Base-by-base conservation (phyloP, 1,139 yeast species). In the Yamadazyma triangularis region DNA sequence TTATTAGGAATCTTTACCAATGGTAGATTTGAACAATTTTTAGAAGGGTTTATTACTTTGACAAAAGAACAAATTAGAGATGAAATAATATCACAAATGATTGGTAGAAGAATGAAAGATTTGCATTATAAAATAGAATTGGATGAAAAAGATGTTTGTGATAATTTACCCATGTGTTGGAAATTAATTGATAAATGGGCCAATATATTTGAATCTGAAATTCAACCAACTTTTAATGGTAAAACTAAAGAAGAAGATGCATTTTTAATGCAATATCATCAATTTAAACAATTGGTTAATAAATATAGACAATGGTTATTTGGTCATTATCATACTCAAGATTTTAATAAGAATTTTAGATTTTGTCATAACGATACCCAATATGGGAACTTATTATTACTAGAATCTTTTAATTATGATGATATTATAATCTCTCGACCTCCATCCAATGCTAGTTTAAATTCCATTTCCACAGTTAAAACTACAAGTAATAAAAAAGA, bases 291-390 rank as follows among this genome's bases (percentile, higher is more conserved):
- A 7, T 50, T 64, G 16, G 57, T 85, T 10, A 45, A 48, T 6
- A 55, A 50, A 30, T 89, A 88, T 53, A 66, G 70, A 37, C 51
- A 62, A 7, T 86, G 91, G 89, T 58, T 91, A 16, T 68, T 66
- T 28, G 47, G 47, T n/a, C 63, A 71, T 34, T 79, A 81, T 46
- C 69, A 69, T 21, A 60, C 58, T 22, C 64, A 60, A 13, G 57
- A 52, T 6, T 58, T 79, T 35, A 56, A 69, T 23, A 55, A 64
- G 10, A 63, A 67, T 38, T 64, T 83, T 41, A 87, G 76, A 23
- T 91, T 91, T 51, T 87, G 96, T 47, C 97, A 89, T 56, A 89
- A 89, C 51, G 96, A 89, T 57, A 84, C 98, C 1, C 98, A 91
- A 56, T 91, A 91, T 53, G 98, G 98, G 23, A 91, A 91, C 51